These are phyloP conservation scores for Cladorrhinum samala DNA, from an alignment of 495 filamentous ascomycete species.

Conservation along the genomic window DNA sequence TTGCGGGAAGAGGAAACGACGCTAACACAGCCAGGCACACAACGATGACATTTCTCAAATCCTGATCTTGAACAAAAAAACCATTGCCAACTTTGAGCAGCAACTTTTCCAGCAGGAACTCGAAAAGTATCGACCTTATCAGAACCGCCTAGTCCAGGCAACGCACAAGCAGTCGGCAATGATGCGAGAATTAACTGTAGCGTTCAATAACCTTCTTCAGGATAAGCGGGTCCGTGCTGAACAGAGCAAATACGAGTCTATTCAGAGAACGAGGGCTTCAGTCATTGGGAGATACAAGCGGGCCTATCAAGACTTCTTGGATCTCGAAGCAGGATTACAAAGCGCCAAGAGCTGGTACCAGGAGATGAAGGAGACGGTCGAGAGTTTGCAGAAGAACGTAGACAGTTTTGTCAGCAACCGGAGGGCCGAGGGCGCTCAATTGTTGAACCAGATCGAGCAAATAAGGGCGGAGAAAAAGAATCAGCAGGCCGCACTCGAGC, in stretches of 20 bases:
- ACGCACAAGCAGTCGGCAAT: conserved; percentile 89
- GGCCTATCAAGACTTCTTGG: conserved; percentile 86
- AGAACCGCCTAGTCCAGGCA: conserved; percentile 82
- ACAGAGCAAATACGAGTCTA: conserved; percentile 86
- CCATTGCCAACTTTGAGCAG: conserved; percentile 78
- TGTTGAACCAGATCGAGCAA: conserved; percentile 81
- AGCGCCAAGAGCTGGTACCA: conserved; percentile 88
- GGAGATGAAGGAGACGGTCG: conserved; percentile 92
- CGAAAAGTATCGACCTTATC: conserved; percentile 92
- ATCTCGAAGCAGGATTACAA: conserved; percentile 75
- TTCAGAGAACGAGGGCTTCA: conserved; percentile 72
- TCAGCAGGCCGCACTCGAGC: conserved; percentile 75
- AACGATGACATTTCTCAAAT: conserved; percentile 96
- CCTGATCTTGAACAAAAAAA: conserved; percentile 93
- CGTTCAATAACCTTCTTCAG: conserved; percentile 81
- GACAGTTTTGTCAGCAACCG: conserved; percentile 95
- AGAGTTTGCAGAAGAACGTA: conserved; percentile 93
- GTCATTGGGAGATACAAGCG: conserved; percentile 87
- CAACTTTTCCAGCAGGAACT: conserved; percentile 90
- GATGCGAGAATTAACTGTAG: conserved; percentile 89
- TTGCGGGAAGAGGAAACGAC: neutral
- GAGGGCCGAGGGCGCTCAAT: conserved; percentile 81
- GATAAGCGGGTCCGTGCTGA: conserved; percentile 91
- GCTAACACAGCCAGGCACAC: conserved; percentile 61
- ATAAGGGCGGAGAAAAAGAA: conserved; percentile 60